Evolutionary conservation across 2,329 filamentous ascomycete species (phyloP), one percentile per base, ranked within the genome.

Genomic region (Bipolaris bicolor): DNA sequence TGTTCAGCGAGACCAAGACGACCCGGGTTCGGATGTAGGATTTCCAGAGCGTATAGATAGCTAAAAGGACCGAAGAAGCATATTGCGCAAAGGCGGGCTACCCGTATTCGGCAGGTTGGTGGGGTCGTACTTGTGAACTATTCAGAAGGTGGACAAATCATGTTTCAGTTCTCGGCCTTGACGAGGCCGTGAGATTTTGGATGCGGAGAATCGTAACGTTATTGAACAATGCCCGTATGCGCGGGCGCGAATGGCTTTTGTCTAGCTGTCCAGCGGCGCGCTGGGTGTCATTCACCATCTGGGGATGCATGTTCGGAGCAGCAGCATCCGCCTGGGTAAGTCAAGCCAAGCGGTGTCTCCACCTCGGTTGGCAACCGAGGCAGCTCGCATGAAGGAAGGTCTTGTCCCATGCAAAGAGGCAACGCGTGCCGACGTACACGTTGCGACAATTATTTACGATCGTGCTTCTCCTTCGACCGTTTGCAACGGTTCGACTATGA

Each of bases 351-450:
- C 41, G 47, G 41, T 51, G 51, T 44, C 55, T 51, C 34, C 52
- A 54, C 60, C 57, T 69, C 66, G 65, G 62, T 55, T 68, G 55
- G 61, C 60, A 69, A 65, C 60, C 66, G 66, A 69, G 58, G 52
- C 50, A 39, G 43, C 39, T 31, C 40, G 36, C 39, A 37, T 41
- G 49, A 47, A 52, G 46, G 39, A 22, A 7, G n/a, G 18, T 26
- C 50, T 31, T 45, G 24, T 49, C 49, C 13, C 31, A 24, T 45
- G 37, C 24, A 50, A 54, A 54, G 50, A 39, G 49, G 31, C 55
- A 39, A 33, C 31, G 50, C 47, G 40, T 20, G 16, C 10, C 36
- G 44, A n/a, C 24, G 34, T 49, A 51, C 48, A 40, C 45, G 41
- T 29, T 39, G 46, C 34, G 24, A 40, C 49, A 36, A 52, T 46